Evolutionary conservation across 139 green algal species (phyloP).

Genomic region (Tetratostichococcus sp.): DNA sequence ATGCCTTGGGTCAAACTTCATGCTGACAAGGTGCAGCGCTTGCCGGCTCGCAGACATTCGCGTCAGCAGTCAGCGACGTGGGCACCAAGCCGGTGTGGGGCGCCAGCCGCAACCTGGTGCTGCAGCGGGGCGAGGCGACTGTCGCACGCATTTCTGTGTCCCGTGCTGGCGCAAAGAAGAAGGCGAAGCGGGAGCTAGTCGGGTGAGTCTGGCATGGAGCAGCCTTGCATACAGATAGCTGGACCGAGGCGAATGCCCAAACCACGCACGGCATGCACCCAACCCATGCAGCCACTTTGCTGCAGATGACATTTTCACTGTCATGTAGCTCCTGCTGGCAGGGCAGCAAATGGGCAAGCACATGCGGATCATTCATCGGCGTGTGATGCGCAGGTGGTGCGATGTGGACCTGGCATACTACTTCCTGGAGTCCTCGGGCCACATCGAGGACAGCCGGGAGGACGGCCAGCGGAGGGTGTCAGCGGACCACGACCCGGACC

Average conservation of each 20-base stretch:
- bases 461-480: neutral
- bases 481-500: neutral
- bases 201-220: neutral
- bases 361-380: neutral
- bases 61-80: neutral
- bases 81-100: neutral
- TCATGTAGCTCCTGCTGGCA: no score
- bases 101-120: slow-evolving; percentile 21
- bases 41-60: slow-evolving; percentile 1
- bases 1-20: neutral
- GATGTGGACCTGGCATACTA: slow-evolving; percentile 25
- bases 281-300: no score
- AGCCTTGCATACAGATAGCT: no score
- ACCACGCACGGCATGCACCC: no score
- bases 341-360: no score
- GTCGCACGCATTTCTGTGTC: slow-evolving; percentile 31
- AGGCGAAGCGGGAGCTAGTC: neutral
- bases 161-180: neutral
- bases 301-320: no score
- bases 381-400: slow-evolving; percentile 10
- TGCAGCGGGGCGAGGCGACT: slow-evolving; percentile 25
- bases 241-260: no score
- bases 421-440: slow-evolving; percentile 11
- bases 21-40: neutral
- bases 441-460: no score